Base-by-base conservation (phyloP, 2,329 filamentous ascomycete species). In the Chaetomium olivaceum region DNA sequence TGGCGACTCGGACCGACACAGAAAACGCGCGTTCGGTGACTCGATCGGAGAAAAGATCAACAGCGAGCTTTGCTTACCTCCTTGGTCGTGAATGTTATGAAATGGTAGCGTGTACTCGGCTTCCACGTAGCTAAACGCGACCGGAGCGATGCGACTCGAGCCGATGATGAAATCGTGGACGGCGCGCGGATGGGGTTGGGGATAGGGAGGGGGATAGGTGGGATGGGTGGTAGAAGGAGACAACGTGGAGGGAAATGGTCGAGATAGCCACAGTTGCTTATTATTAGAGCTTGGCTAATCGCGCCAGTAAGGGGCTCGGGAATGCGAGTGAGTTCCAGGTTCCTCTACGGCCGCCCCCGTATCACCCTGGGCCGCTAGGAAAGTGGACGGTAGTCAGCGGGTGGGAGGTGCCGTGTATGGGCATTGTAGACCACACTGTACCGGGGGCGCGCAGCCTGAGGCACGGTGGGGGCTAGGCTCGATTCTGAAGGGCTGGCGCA, bases 401-500 rank as follows among this genome's bases (percentile, higher is more conserved):
- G 48, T 54, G 48, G 29, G 27, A 33, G 46, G 21, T 55, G 29
- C 39, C 12, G 25, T n/a, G 19, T 54, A 50, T 16, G 39, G 52
- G n/a, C n/a, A 33, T 50, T 36, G 39, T 48, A 43, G 29, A 60
- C 21, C 59, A 61, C 61, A 61, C 61, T 62, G 61, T 61, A 31
- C 56, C 19, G 8, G 48, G 52, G 52, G 39, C n/a, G 27, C 16
- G 51, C n/a, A 56, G 51, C 57, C 39, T 56, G 57, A 51, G 51
- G 62, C 36, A 62, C 55, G 61, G 48, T 19, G n/a, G 12, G 33
- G 46, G 58, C 62, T 66, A 65, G 52, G 39, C 63, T 63, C 58
- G 57, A 68, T 68, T 62, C 56, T 64, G 66, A 64, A 59, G 21
- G n/a, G 61, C 58, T 62, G 61, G 68, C 65, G 65, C 62, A 39